Evolutionary conservation across 116 monocot genomes (phyloP).

Genomic region (Trichopus zeylanicus): DNA sequence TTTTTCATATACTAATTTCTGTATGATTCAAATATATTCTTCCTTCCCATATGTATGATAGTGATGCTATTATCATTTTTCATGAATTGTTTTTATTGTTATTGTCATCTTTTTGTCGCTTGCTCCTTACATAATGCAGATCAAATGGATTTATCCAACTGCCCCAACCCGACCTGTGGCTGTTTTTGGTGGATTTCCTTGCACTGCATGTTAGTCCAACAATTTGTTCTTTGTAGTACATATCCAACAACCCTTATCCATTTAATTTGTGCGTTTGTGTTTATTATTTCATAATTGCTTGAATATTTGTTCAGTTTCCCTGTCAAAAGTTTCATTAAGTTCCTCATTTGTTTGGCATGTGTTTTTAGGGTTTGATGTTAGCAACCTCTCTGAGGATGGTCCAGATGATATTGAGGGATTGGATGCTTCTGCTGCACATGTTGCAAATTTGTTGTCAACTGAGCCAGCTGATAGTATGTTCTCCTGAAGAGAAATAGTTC

Average conservation of each 20-base stretch:
- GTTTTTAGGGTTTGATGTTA: constrained; percentile 98
- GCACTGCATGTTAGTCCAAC: constrained; percentile 66
- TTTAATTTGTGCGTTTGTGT: neutral
- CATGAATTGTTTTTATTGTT: neutral
- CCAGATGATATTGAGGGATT: constrained; percentile 87
- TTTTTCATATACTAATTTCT: neutral
- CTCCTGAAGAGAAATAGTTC: no score
- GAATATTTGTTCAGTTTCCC: no score
- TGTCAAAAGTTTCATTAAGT: no score
- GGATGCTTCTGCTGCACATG: constrained; percentile 87
- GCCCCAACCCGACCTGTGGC: constrained; percentile 79
- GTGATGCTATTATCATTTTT: neutral
- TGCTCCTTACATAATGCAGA: no score
- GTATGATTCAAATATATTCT: neutral
- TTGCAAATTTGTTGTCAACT: constrained; percentile 79
- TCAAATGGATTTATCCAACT: constrained; percentile 97
- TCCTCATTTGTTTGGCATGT: neutral
- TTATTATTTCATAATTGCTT: no score
- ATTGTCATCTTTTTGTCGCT: no score
- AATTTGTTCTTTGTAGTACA: no score
- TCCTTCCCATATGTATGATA: neutral
- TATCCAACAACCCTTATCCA: neutral
- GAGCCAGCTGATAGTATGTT: constrained; percentile 73
- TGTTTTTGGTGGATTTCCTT: constrained; percentile 86
- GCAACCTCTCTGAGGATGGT: constrained; percentile 75